Percentiles rank a stretch among this genome's conserved stretches.
Evolutionary conservation across 2,329 filamentous ascomycete species (phyloP).

Genomic region (Claviceps cyperi): DNA sequence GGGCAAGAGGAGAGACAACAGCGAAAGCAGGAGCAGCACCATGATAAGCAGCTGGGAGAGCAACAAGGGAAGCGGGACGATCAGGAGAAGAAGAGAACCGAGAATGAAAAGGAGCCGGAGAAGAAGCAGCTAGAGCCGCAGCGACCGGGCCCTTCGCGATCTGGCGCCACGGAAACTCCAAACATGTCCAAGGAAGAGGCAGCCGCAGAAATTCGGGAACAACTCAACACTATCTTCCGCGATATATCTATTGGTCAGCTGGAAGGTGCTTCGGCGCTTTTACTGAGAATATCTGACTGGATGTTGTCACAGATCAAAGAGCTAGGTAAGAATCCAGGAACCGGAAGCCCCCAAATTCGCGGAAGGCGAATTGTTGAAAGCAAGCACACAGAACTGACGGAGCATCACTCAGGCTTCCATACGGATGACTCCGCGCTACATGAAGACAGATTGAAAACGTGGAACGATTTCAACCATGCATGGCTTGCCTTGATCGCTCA

Average conservation of each 20-base stretch:
- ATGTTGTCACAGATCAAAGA: constrained; percentile 39
- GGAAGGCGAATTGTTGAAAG: not conserved
- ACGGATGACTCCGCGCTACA: constrained; percentile 68
- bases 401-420: constrained; percentile 46
- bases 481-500: constrained; percentile 76
- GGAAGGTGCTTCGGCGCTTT: constrained; percentile 35
- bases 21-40: constrained; percentile 8
- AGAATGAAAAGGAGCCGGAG: too few relatives aligned
- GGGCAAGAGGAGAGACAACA: not conserved
- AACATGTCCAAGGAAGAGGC: constrained; percentile 40
- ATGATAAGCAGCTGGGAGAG: too few relatives aligned
- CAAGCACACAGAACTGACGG: not conserved
- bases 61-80: too few relatives aligned
- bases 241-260: constrained; percentile 44
- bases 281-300: constrained; percentile 40
- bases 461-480: constrained; percentile 88
- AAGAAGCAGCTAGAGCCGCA: not conserved
- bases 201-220: constrained; percentile 50
- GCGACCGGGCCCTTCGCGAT: constrained; percentile 2
- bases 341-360: too few relatives aligned
- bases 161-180: constrained; percentile 33
- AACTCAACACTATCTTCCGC: constrained; percentile 55
- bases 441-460: constrained; percentile 64
- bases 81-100: too few relatives aligned
- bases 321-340: constrained; percentile 30